These are phyloP conservation scores for Colletotrichum musicola DNA, from an alignment of 2,329 filamentous ascomycete species.

Conservation along the genomic window DNA sequence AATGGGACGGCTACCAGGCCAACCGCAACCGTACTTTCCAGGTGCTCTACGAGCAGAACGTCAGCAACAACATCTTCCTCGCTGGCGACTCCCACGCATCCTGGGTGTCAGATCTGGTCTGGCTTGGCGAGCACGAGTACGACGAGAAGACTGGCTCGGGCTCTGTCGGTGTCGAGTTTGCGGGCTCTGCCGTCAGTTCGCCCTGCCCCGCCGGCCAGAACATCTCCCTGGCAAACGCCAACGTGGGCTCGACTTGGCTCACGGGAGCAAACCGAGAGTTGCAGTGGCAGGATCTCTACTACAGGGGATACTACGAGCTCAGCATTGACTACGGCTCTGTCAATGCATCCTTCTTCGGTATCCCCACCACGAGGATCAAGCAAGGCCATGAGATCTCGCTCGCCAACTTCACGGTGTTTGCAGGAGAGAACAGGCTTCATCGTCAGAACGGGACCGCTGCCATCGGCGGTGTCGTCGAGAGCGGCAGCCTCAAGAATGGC, in stretches of 20 bases:
- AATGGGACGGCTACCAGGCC: conserved; percentile 70
- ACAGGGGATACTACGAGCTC: conserved; percentile 79
- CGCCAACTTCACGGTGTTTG: conserved; percentile 77
- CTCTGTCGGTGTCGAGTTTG: conserved; percentile 73
- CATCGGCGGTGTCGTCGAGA: conserved; percentile 60
- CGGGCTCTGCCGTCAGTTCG: conserved; percentile 71
- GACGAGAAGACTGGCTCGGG: conserved; percentile 65
- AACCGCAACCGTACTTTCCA: conserved; percentile 79
- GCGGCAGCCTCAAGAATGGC: conserved; percentile 67
- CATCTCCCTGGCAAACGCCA: conserved; percentile 1
- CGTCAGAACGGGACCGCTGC: conserved; percentile 48
- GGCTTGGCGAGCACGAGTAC: conserved; percentile 67
- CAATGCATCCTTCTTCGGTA: conserved; percentile 70
- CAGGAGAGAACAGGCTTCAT: conserved; percentile 69
- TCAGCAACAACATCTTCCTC: conserved; percentile 80
- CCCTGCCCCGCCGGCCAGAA: conserved; percentile 22
- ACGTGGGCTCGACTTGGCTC: conserved; percentile 1
- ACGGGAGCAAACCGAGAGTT: conserved; percentile 68
- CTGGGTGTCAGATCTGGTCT: conserved; percentile 72
- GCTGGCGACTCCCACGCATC: conserved; percentile 77
- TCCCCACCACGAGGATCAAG: conserved; percentile 68
- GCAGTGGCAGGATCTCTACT: conserved; percentile 81
- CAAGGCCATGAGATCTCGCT: conserved; percentile 75
- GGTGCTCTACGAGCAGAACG: conserved; percentile 75
- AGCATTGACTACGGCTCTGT: conserved; percentile 68